Evolutionary conservation across 345 rosid species (phyloP), one percentile per base, ranked within the genome.

Genomic region (Passiflora organensis): DNA sequence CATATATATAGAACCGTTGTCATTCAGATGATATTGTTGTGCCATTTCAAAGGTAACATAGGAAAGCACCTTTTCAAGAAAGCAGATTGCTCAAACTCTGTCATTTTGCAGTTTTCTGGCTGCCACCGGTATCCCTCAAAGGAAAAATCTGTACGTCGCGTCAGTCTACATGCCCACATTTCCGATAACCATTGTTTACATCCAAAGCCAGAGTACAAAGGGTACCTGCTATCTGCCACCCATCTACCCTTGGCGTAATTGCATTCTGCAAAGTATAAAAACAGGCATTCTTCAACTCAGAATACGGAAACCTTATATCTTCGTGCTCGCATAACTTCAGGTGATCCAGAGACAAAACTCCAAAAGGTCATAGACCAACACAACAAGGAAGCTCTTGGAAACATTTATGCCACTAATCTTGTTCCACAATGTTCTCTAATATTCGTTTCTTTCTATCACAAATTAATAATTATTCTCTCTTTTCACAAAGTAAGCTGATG

Each of bases 101-200:
- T 76, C 77, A 79, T 74, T 54, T 80, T 69, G 63, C 95, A 91
- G 72, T 82, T 70, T 42, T 80, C 56, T 17, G 96, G 91, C 66
- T 80, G 89, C 91, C 97, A 91, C 16, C 86, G 72, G 52, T 76
- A 82, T 64, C 76, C 59, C 63, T 91, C 97, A 0, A 72, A 91
- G 1, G 95, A 78, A 63, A 87, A 91, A 51, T 85, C 95, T 2
- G 76, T 72, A 13, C 65, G 57, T 19, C 48, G 69, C 9, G 60
- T 63, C 20, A 59, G 55, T 49, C 69, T 64, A 19, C 69, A 69
- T 6, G 69, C 69, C 65, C 73, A 69, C 69, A 63, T 69, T 51
- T 59, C 69, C 1, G 69, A 63, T 47, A 63, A 39, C 74, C 74
- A 63, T 37, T 63, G 69, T 14, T 69, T 68, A 62, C 67, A 68